Conservation (phyloP, 139 green algal genomes). For the Pleodorina starrii region DNA sequence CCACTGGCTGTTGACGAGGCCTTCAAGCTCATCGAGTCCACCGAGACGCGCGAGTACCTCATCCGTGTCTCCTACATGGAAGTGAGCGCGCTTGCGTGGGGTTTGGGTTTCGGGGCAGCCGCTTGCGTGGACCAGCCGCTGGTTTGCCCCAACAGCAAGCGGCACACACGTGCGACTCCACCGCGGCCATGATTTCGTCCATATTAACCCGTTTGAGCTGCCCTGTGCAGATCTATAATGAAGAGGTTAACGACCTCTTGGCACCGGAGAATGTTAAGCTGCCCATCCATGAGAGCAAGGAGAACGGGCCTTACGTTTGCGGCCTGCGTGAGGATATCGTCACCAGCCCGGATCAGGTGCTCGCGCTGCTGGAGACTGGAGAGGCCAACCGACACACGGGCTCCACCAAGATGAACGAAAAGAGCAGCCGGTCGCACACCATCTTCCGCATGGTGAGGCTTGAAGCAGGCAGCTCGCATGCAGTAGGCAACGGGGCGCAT, state of each 20-base stretch:
- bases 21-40: constrained; percentile 75
- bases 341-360: constrained; percentile 81
- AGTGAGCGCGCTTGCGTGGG: constrained; percentile 63
- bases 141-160: too few species aligned
- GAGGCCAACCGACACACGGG: constrained; percentile 89
- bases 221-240: constrained; percentile 97
- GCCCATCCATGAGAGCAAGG: constrained; percentile 87
- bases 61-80: constrained; percentile 98
- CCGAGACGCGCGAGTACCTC: constrained; percentile 89
- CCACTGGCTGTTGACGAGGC: constrained; percentile 82
- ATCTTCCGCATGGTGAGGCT: constrained; percentile 96
- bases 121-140: too few species aligned
- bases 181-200: too few species aligned
- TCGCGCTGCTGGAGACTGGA: constrained; percentile 85
- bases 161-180: too few species aligned
- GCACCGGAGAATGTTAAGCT: constrained; percentile 84
- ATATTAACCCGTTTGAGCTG: too few species aligned
- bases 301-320: constrained; percentile 91
- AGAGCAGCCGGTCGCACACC: constrained; percentile 89
- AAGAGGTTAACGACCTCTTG: constrained; percentile 97
- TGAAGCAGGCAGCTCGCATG: too few species aligned
- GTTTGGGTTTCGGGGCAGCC: too few species aligned
- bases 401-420: constrained; percentile 98
- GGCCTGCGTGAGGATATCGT: constrained; percentile 97
- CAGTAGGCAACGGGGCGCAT: too few species aligned